Base-by-base conservation (phyloP, 176 grass and related monocot species). In the Musa troglodytarum region DNA sequence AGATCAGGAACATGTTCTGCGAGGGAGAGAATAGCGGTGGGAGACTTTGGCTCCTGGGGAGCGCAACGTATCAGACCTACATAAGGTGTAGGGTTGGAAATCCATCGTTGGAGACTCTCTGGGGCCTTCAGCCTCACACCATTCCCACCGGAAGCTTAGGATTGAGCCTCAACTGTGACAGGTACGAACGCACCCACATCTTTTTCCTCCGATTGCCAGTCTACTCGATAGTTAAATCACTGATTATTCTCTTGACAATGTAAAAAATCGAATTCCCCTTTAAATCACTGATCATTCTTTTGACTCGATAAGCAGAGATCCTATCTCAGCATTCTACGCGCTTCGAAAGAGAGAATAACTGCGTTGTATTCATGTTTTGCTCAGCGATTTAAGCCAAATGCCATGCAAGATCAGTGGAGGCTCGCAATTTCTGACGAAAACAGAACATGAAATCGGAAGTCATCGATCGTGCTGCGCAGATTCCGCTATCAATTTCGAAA, bases 71-170 rank as follows among this genome's bases (percentile, higher is more conserved):
- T 74, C 77, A 62, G 50, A 81, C 58, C 22, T 96, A 85, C 82
- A 77, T 82, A 52, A 87, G 77, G 77, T 96, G 84, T 71, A 85
- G 69, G 49, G 53, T 62, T 1, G 89, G 89, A 53, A 62, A 89
- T 34, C 92, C 89, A 8, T 92, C 92, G 22, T 65, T 96, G 17
- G 89, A 85, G 79, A 70, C 84, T 21, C 77, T 92, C 17, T 96
- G 92, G 92, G 76, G 76, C 14, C 71, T 96, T 21, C 89, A 86
- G 17, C 78, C 84, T 1, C 19, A 89, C 25, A 78, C 81, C 77
- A 79, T 89, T 67, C 78, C 84, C 7, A 77, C 82, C 34, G 82
- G 80, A 26, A 58, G 70, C 76, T 81, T 82, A 54, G 52, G 61
- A 19, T 72, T 96, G 56, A 89, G 80, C 80, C 78, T 92, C 55